phyloP scores from a whole-genome alignment of 208 protist genomes.

The Leishmania tarentolae region DNA sequence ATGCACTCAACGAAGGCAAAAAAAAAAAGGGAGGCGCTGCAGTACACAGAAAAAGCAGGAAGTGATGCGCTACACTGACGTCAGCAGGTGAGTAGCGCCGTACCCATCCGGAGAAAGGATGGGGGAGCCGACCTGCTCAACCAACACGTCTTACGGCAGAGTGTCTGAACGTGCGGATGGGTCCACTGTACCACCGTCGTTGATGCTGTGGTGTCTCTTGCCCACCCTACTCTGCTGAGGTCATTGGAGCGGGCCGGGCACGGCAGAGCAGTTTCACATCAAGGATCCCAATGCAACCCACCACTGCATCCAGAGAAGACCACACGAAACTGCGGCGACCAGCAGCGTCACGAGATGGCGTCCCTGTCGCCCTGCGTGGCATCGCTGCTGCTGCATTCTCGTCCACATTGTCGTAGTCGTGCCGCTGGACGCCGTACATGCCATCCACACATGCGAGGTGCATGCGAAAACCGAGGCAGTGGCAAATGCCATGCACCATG shows the following conservation, averaged over 20 bases:
- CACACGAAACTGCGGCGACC: not conserved
- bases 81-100: not conserved
- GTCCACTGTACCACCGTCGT: not conserved
- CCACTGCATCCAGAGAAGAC: not conserved
- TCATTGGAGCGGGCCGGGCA: not conserved
- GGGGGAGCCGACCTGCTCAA: not conserved
- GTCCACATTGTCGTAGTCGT: not conserved
- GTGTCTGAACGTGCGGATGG: not conserved
- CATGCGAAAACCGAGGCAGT: not conserved
- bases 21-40: not conserved
- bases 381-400: not conserved
- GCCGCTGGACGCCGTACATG: slow-evolving; percentile 9
- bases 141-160: not conserved
- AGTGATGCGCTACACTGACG: too few relatives aligned
- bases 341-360: not conserved
- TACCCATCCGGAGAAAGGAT: not conserved
- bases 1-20: not conserved
- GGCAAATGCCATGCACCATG: slow-evolving; percentile 13
- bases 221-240: not conserved
- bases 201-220: not conserved
- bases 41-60: not conserved
- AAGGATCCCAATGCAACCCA: slow-evolving; percentile 12
- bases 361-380: not conserved
- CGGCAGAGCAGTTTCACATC: slow-evolving; percentile 12
- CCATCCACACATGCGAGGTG: slow-evolving; percentile 12